Conservation (phyloP, 805 yeast species). For the Kodamaea neixiangensis region DNA sequence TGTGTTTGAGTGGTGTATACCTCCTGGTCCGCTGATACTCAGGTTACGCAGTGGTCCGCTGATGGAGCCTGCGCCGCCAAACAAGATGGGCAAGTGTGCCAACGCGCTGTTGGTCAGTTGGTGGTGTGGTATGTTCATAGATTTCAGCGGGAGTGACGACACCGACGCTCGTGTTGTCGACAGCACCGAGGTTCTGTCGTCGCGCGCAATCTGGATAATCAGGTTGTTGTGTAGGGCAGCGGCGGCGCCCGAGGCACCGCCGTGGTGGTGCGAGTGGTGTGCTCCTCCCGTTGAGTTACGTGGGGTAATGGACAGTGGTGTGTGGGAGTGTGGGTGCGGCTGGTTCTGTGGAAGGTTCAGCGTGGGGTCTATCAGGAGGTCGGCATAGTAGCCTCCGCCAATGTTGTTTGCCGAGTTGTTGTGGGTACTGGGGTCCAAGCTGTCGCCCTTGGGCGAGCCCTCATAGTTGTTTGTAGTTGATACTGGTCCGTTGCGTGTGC, state of each 20-base stretch:
- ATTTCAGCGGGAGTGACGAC: constrained; percentile 44
- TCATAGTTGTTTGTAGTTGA: constrained; percentile 19
- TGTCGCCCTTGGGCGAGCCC: constrained; percentile 26
- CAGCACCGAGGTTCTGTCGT: constrained; percentile 38
- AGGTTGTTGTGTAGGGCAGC: constrained; percentile 35
- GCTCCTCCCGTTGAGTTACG: constrained; percentile 25
- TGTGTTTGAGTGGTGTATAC: constrained; percentile 34
- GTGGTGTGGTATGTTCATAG: constrained; percentile 50
- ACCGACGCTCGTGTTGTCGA: constrained; percentile 35
- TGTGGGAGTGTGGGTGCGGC: constrained; percentile 36
- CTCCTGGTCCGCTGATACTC: constrained; percentile 38
- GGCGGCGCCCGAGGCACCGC: constrained; percentile 11
- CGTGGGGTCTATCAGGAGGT: constrained; percentile 45
- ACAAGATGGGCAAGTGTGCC: constrained; percentile 45
- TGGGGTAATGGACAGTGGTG: constrained; percentile 27
- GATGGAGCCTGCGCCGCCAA: constrained; percentile 42
- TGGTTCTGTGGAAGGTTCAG: constrained; percentile 47
- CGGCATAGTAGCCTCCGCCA: constrained; percentile 47
- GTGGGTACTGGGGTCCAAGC: constrained; percentile 34
- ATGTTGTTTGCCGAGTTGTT: constrained; percentile 27
- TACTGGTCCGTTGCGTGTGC: constrained; percentile 12
- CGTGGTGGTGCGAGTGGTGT: constrained; percentile 7
- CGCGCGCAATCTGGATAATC: constrained; percentile 42
- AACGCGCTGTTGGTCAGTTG: constrained; percentile 39
- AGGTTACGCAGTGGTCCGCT: constrained; percentile 44